These are phyloP conservation scores for Stygiomarasmius scandens DNA, from an alignment of 1,284 basidiomycete genomes.

Conservation along the genomic window DNA sequence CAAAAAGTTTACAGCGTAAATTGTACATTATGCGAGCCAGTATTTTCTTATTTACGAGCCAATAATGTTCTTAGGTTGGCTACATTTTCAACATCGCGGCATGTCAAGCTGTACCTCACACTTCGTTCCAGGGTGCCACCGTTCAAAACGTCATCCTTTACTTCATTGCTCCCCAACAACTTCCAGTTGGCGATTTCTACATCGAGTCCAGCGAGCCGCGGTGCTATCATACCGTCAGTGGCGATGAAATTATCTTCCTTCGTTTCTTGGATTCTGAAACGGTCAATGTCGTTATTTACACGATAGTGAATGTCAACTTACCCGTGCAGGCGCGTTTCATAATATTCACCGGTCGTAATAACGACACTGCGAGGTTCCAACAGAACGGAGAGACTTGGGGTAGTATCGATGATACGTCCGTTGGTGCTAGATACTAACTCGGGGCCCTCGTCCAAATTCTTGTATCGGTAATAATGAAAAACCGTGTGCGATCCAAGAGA, in stretches of 20 bases:
- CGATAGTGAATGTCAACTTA: conserved; percentile 23
- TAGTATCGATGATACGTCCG: conserved; percentile 61
- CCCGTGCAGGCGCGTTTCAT: conserved; percentile 74
- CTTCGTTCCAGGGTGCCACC: conserved; percentile 58
- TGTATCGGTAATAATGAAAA: conserved; percentile 85
- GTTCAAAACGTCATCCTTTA: conserved; percentile 39
- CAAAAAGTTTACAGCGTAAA: no score
- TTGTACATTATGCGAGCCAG: no score
- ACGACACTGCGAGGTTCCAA: conserved; percentile 83
- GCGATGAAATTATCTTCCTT: conserved; percentile 48
- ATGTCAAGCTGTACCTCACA: conserved; percentile 83
- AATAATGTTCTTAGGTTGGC: conserved; percentile 15
- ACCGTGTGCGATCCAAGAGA: conserved; percentile 84
- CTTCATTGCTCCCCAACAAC: conserved; percentile 44
- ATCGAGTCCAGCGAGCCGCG: conserved; percentile 27
- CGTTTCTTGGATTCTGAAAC: conserved; percentile 55
- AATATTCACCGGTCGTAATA: conserved; percentile 72
- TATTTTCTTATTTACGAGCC: background rate
- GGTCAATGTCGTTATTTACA: background rate
- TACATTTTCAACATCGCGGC: conserved; percentile 79
- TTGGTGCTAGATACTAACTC: conserved; percentile 8
- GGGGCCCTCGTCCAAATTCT: conserved; percentile 20
- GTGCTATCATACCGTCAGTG: conserved; percentile 20
- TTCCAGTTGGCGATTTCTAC: conserved; percentile 60
- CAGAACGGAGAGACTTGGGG: conserved; percentile 72